These are phyloP conservation scores for Syncephalastrum sp. DNA, from an alignment of 371 early-diverging fungal species.

Conservation along the genomic window DNA sequence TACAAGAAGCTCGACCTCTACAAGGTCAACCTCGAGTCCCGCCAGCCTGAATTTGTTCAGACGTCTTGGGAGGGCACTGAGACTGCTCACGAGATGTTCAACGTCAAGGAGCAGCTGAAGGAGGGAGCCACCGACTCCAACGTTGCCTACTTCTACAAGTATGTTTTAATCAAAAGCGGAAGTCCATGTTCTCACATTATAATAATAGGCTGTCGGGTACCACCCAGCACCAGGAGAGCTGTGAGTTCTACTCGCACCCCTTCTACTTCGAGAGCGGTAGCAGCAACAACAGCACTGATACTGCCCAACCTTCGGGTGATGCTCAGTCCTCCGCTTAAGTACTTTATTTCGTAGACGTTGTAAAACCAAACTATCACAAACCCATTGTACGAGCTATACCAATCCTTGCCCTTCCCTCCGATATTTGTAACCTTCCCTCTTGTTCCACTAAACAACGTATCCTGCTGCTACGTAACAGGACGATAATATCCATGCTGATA, in stretches of 20 bases:
- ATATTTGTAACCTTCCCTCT: too few species aligned
- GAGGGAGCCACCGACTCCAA: conserved; percentile 12
- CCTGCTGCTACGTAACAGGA: too few species aligned
- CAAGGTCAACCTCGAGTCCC: conserved; percentile 33
- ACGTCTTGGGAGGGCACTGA: conserved; percentile 34
- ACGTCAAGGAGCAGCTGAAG: conserved; percentile 43
- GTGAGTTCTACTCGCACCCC: conserved; percentile 47
- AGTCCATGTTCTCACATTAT: background rate
- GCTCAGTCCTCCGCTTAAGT: too few species aligned
- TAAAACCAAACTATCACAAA: too few species aligned
- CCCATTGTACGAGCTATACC: too few species aligned
- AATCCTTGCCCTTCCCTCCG: too few species aligned
- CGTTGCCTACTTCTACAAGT: conserved; percentile 47
- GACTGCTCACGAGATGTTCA: conserved; percentile 26
- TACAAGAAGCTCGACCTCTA: conserved; percentile 32
- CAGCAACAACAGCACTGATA: too few species aligned
- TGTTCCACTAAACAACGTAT: too few species aligned
- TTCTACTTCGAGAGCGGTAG: conserved; percentile 30
- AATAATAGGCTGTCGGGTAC: conserved; percentile 19
- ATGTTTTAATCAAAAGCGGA: background rate
- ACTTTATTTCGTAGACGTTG: too few species aligned
- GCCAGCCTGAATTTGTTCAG: conserved; percentile 32
- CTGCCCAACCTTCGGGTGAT: too few species aligned
- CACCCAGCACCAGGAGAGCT: conserved; percentile 43
- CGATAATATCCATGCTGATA: too few species aligned